Evolutionary conservation across 2,329 filamentous ascomycete genomes (phyloP), one percentile per base, ranked within the genome.

Genomic region (Diaporthe longicolla): DNA sequence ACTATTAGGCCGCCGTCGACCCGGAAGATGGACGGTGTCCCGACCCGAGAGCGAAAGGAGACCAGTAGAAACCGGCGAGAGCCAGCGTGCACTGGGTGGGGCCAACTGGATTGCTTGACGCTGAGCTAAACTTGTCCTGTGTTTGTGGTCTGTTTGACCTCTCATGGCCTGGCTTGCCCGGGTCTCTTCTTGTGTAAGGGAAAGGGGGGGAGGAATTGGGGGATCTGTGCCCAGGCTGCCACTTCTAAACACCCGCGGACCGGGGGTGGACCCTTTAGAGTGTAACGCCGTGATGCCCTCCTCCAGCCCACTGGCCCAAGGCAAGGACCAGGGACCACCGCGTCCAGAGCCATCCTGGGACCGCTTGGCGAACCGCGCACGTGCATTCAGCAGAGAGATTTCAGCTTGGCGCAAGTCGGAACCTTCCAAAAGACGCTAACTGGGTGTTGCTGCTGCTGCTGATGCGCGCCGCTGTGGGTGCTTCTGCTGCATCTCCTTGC

Each of bases 191-290:
- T 29, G 43, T 29, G 43, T 15, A 21, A 37, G 61, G 21, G 45
- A 66, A 65, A 50, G 43, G 43, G 37, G 43, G 43, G 43, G 43
- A 6, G 17, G 43, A 19, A 17, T 13, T 17, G 45, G 61, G 45
- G 40, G 45, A 65, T 66, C 63, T 52, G 63, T 66, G 63, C 63
- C 61, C 61, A 66, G 61, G 61, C 43, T 66, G 61, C 61, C 43
- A 37, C 35, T 13, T 52, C 61, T 66, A 52, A 66, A 66, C 61
- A 66, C 45, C 43, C 26, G 61, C 43, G 61, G 43, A 66, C 61
- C 61, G 43, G 61, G 61, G 61, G 61, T 66, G 61, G 45, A 52
- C 61, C 45, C 26, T 66, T 35, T 35, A 26, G 45, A 37, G 45
- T 65, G 61, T 37, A 66, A 66, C 45, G 63, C 45, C 61, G 61